These are phyloP conservation scores for Metschnikowia corniflorae DNA, from an alignment of 805 yeast species.

Conservation along the genomic window DNA sequence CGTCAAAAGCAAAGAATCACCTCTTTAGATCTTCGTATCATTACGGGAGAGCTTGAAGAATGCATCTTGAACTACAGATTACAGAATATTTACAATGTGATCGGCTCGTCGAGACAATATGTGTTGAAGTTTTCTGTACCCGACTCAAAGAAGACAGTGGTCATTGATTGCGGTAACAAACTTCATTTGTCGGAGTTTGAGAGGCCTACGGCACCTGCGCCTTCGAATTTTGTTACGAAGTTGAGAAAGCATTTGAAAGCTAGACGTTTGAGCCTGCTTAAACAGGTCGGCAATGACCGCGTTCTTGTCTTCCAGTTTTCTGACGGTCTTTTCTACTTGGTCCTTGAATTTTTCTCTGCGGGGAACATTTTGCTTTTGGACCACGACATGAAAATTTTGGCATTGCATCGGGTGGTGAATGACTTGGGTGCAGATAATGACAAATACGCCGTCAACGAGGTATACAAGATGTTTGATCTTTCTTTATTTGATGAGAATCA, in stretches of 20 bases:
- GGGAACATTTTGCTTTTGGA: constrained; percentile 85
- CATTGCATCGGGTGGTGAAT: constrained; percentile 74
- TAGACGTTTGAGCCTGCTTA: constrained; percentile 66
- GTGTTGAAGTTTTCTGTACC: constrained; percentile 78
- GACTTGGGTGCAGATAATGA: constrained; percentile 60
- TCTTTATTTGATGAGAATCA: constrained; percentile 35
- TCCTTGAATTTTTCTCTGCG: constrained; percentile 90
- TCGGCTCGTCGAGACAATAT: constrained; percentile 67
- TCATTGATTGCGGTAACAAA: constrained; percentile 84
- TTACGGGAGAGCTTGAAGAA: constrained; percentile 61
- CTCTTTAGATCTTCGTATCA: constrained; percentile 72
- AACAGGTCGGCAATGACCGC: constrained; percentile 77
- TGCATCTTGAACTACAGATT: constrained; percentile 63
- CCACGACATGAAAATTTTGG: constrained; percentile 58
- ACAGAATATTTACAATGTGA: constrained; percentile 80
- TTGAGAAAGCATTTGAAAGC: constrained; percentile 83
- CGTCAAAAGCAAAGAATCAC: constrained; percentile 92
- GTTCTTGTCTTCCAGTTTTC: constrained; percentile 81
- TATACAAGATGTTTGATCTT: constrained; percentile 58
- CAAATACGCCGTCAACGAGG: constrained; percentile 70
- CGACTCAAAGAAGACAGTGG: constrained; percentile 70
- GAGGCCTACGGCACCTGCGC: constrained; percentile 75
- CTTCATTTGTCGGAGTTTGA: constrained; percentile 68
- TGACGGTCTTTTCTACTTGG: constrained; percentile 74
- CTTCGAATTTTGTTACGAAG: constrained; percentile 82